Evolutionary conservation across 2,329 filamentous ascomycete species (phyloP), one percentile per base, ranked within the genome.

Genomic region (Aphanoascus verrucosus): DNA sequence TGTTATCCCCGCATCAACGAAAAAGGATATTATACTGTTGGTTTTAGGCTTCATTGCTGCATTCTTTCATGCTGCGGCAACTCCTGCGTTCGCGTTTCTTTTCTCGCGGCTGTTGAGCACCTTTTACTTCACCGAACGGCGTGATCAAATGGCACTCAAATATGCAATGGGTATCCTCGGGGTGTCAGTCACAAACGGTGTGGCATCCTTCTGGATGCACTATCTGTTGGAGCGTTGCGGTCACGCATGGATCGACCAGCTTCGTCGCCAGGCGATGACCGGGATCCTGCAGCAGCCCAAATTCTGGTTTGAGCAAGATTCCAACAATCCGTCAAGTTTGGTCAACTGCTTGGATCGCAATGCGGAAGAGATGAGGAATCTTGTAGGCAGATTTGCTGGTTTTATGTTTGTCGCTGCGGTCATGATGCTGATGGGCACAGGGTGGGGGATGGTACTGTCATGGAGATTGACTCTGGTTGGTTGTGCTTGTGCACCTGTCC

Each of bases 401-500:
- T 80, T 85, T 51, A 67, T 85, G 0, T 74, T 90, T 12, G 79
- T 84, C 8, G 82, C 86, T 2, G 64, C 74, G 0, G 69, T 81
- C 49, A 90, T 94, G 77, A 75, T 86, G 15, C 54, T 71, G 0
- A 77, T 85, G n/a, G 82, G 87, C 0, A 62, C 93, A 5, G 62
- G 78, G 1, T 96, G 89, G 90, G 83, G 87, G 3, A 67, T 94
- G 14, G 65, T 75, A 0, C 78, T 85, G 31, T 84, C 83, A 43
- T 95, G 89, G 88, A 85, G 85, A 63, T 73, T 96, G 31, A 87
- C 88, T 0, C 73, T 95, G 0, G 84, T 95, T 12, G 80, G 85
- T 1, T 71, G 96, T 5, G 77, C 81, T 0, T 81, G 81, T 44
- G 74, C 79, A 0, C 88, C 88, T 0, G 69, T 86, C 11, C 76